Conservation (phyloP, 208 protist genomes). For the Trichomonas gallinae region DNA sequence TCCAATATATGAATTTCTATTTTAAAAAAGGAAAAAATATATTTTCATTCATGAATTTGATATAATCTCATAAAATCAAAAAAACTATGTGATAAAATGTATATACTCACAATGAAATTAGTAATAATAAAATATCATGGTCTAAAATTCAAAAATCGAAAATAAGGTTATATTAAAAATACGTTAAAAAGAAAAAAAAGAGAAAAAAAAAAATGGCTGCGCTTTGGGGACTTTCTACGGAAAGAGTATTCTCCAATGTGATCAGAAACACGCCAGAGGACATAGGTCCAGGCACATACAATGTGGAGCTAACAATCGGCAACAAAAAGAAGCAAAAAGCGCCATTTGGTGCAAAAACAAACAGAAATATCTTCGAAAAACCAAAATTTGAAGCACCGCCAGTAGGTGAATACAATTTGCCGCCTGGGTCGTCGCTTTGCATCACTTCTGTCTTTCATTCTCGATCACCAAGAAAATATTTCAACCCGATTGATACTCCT, state of each 20-base stretch:
- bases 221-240: not conserved
- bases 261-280: not conserved
- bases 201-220: not conserved
- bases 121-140: no score
- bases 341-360: not conserved
- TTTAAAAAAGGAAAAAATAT: no score
- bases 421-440: not conserved
- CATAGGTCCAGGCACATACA: not conserved
- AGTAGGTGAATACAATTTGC: not conserved
- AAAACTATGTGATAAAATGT: no score
- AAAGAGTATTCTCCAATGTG: not conserved
- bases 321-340: conserved; percentile 4
- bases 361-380: not conserved
- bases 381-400: not conserved
- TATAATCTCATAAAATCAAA: no score
- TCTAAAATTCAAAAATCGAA: no score
- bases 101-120: no score
- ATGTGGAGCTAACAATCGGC: not conserved
- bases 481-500: not conserved
- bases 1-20: no score
- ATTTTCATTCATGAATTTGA: no score
- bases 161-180: not conserved
- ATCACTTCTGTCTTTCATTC: conserved; percentile 5
- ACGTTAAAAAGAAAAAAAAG: not conserved
- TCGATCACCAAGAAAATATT: not conserved